Percentiles rank a stretch among this genome's conserved stretches.
Evolutionary conservation across 441 rosid species (phyloP).

Genomic region (Eutrema salsugineum): DNA sequence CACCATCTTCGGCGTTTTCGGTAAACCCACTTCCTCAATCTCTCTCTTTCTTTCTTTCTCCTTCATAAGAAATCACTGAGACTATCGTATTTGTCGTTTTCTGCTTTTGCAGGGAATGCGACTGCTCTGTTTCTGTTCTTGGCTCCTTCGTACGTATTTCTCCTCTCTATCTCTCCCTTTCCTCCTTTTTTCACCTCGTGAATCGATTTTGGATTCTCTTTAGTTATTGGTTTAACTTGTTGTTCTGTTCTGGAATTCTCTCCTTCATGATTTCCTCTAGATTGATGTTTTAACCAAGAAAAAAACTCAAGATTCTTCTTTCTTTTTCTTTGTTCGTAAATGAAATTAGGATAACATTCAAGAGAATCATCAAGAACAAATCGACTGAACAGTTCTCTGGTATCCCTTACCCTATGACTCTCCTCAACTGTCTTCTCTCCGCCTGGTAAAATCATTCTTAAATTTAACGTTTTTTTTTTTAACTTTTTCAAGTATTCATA

Average conservation of each 20-base stretch:
- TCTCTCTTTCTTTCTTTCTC: conserved; percentile 3
- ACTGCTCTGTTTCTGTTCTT: conserved; percentile 91
- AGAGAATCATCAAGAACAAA: conserved; percentile 58
- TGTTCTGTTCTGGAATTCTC: not conserved
- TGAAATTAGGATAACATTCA: conserved; percentile 75
- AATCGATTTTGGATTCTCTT: not conserved
- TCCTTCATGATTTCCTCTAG: not conserved
- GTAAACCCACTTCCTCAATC: conserved; percentile 39
- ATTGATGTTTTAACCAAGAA: not conserved
- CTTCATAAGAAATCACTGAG: conserved; percentile 1
- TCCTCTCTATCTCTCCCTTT: not conserved
- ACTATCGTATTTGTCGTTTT: not conserved
- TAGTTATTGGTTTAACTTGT: not conserved
- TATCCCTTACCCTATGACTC: conserved; percentile 85
- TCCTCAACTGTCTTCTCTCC: conserved; percentile 92
- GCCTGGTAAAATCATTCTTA: conserved; percentile 53
- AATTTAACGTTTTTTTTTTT: not conserved
- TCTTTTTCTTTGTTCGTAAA: not conserved
- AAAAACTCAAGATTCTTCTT: not conserved
- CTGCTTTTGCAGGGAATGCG: conserved; percentile 66
- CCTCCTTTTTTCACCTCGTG: not conserved
- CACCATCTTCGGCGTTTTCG: conserved; percentile 79
- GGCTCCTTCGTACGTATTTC: conserved; percentile 62
- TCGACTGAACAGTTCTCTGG: conserved; percentile 92
- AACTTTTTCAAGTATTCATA: not conserved